Evolutionary conservation across 805 yeast species (phyloP).

Genomic region (Starmerella kuoi): DNA sequence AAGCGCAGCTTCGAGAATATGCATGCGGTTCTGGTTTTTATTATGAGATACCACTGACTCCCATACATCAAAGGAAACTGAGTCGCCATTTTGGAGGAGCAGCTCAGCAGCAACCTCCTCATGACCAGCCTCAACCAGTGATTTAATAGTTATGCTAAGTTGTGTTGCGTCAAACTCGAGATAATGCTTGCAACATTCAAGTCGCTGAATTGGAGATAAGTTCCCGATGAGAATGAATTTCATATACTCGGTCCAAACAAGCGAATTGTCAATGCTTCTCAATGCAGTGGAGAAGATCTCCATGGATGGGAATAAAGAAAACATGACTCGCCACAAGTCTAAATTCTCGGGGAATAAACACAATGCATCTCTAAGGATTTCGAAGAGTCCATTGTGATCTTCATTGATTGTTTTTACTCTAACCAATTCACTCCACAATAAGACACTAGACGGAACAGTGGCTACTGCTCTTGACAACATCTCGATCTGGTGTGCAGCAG

Average conservation of each 20-base stretch:
- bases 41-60: neutral
- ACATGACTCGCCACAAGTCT: conserved; percentile 11
- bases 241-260: conserved; percentile 45
- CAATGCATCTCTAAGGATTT: conserved; percentile 8
- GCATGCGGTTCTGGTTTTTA: neutral
- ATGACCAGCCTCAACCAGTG: neutral
- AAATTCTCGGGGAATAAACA: conserved; percentile 9
- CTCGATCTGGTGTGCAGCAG: conserved; percentile 1
- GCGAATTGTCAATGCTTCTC: conserved; percentile 39
- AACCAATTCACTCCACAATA: conserved; percentile 6
- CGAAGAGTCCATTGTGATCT: neutral
- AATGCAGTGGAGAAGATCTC: conserved; percentile 40
- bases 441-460: conserved; percentile 10
- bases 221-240: conserved; percentile 31
- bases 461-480: conserved; percentile 13
- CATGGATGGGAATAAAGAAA: conserved; percentile 24
- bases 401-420: neutral
- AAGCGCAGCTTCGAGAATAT: conserved; percentile 2
- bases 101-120: conserved; percentile 1
- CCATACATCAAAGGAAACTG: conserved; percentile 2
- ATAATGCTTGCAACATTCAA: conserved; percentile 1
- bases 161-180: conserved; percentile 3
- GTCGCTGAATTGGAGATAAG: neutral
- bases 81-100: neutral
- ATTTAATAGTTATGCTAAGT: neutral